phyloP scores from a whole-genome alignment of 2,329 filamentous ascomycete genomes.

The Paramyrothecium roridum region DNA sequence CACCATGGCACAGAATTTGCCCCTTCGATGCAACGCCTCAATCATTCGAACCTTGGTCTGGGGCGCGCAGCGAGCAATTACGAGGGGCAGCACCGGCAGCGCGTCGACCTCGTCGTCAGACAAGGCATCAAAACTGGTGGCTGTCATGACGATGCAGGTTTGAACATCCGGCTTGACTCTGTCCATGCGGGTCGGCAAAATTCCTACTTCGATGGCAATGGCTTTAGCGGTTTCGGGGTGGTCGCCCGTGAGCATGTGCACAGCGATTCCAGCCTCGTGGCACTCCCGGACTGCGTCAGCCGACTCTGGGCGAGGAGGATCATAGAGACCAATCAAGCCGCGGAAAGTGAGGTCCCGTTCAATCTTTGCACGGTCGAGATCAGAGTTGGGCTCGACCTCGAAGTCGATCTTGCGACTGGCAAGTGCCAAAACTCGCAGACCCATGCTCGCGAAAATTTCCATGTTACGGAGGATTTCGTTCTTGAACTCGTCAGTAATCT shows the following conservation, averaged over 20 bases:
- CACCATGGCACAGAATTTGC: slow-evolving; percentile 61
- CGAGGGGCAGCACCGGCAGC: slow-evolving; percentile 62
- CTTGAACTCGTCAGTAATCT: slow-evolving; percentile 48
- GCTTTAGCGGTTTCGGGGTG: slow-evolving; percentile 61
- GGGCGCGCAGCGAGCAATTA: slow-evolving; percentile 67
- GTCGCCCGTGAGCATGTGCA: slow-evolving; percentile 68
- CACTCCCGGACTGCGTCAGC: slow-evolving; percentile 56
- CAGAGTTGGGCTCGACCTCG: slow-evolving; percentile 31
- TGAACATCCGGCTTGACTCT: slow-evolving; percentile 49
- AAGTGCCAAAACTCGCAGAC: slow-evolving; percentile 65
- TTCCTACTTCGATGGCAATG: slow-evolving; percentile 60
- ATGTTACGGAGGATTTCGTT: slow-evolving; percentile 59
- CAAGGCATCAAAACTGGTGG: slow-evolving; percentile 60
- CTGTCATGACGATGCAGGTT: slow-evolving; percentile 61
- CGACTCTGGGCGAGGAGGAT: slow-evolving; percentile 67
- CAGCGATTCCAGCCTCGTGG: slow-evolving; percentile 60
- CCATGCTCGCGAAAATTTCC: slow-evolving; percentile 59
- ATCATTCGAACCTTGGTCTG: slow-evolving; percentile 72
- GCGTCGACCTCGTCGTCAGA: slow-evolving; percentile 61
- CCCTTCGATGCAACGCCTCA: slow-evolving; percentile 63
- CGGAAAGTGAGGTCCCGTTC: slow-evolving; percentile 61
- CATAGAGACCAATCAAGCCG: slow-evolving; percentile 67
- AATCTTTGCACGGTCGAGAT: slow-evolving; percentile 48
- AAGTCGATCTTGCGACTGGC: slow-evolving; percentile 41
- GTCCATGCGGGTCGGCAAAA: slow-evolving; percentile 48